Base-by-base conservation (phyloP, 495 filamentous ascomycete species). In the Parmelia sp. region DNA sequence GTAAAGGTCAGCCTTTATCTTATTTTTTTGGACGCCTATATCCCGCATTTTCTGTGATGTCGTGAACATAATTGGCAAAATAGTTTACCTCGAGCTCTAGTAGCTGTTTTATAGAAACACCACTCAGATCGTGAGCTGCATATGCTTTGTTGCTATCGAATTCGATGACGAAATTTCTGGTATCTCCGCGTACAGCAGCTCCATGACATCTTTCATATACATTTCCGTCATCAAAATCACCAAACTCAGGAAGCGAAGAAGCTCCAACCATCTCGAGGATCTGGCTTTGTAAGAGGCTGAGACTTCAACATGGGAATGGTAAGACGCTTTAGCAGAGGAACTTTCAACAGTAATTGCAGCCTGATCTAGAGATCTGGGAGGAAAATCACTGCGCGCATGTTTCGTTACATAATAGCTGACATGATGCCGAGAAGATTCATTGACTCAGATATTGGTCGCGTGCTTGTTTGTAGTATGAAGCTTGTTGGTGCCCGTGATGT, bases 111-210 rank as follows among this genome's bases (percentile, higher is more conserved):
- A 88, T 62, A 17, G 85, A 78, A 0, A 72, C 66, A 0, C 70
- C 66, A 0, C 74, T 68, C 37, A 91, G 65, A 71, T 92, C 77
- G 40, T 84, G 82, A 7, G 83, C 85, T 67, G 84, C 84, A 68
- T 75, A 83, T 21, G 87, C 86, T 66, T 80, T 77, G 15, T 86
- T 77, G 29, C 80, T 80, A 37, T 87, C 85, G 73, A 91, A 91
- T 61, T 91, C 86, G 19, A 92, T 76, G 25, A 88, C 82, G 68
- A 92, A 91, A 67, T 87, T 90, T 17, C 64, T 71, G 7, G 83
- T 84, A 5, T 71, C 63, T 25, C 72, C 65, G n/a, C 77, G 67
- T 40, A 72, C 58, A 2, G 82, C 71, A 23, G 72, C 70, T 8
- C 65, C 49, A 61, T 79, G 69, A 51, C 76, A 76, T 10, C 70